Evolutionary conservation across 441 rosid genomes (phyloP).

Genomic region (Viola pubescens): DNA sequence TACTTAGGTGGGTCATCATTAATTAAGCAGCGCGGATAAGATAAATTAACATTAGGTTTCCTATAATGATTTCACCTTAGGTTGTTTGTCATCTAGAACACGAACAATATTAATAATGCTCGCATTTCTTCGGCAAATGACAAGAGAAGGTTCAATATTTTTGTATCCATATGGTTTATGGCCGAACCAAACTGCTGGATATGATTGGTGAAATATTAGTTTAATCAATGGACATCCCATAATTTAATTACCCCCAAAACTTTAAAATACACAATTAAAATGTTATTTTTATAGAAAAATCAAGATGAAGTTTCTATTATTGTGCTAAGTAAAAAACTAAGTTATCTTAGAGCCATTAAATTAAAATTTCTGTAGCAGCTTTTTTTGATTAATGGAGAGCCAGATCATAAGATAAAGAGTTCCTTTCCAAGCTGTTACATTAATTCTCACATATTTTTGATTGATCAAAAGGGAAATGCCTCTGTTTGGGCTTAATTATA

Average conservation of each 20-base stretch:
- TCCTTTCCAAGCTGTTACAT: constrained; percentile 12
- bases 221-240: no score
- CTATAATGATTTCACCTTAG: no score
- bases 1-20: no score
- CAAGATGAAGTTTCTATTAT: no score
- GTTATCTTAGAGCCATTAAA: constrained; percentile 10
- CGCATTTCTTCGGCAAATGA: constrained; percentile 12
- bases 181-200: no score
- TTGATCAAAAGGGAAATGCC: constrained; percentile 15
- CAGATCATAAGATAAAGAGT: not conserved
- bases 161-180: constrained; percentile 8
- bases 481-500: constrained; percentile 4
- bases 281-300: no score
- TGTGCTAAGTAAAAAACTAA: not conserved
- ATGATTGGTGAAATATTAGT: no score
- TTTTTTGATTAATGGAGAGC: not conserved
- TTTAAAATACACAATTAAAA: no score
- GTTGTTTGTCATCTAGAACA: constrained; percentile 3
- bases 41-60: no score
- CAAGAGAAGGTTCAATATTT: constrained; percentile 24
- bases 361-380: not conserved
- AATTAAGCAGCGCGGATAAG: no score
- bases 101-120: not conserved
- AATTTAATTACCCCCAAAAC: no score
- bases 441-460: not conserved